Evolutionary conservation across 2,329 filamentous ascomycete genomes (phyloP).

Genomic region (Endoconidiophora laricicola): DNA sequence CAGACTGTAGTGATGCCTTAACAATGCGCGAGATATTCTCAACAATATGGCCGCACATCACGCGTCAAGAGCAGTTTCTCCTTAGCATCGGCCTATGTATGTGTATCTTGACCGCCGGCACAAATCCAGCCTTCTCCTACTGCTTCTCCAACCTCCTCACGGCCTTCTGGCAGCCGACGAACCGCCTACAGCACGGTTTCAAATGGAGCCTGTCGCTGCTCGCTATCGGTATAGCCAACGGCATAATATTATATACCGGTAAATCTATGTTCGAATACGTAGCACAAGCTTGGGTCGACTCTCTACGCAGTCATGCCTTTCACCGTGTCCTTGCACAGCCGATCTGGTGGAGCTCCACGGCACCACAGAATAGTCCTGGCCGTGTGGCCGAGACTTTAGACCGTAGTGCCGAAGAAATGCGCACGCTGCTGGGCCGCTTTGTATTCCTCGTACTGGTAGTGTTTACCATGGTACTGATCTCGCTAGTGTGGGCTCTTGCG

Average conservation of each 20-base stretch:
- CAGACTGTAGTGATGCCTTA: not conserved
- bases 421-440: conserved; percentile 66
- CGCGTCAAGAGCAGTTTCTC: conserved; percentile 30
- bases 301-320: conserved; percentile 51
- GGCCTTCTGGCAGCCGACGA: conserved; percentile 45
- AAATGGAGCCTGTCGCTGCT: conserved; percentile 57
- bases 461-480: conserved; percentile 47
- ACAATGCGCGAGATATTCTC: conserved; percentile 30
- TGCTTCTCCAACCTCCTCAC: conserved; percentile 55
- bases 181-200: conserved; percentile 31
- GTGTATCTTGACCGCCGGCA: conserved; percentile 46
- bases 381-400: conserved; percentile 54
- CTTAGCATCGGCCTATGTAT: conserved; percentile 44
- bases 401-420: conserved; percentile 72
- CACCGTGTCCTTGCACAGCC: conserved; percentile 58
- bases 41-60: conserved; percentile 55
- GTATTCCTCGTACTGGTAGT: conserved; percentile 53
- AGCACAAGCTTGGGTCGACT: conserved; percentile 63
- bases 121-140: conserved; percentile 60
- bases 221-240: conserved; percentile 50
- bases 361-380: not conserved
- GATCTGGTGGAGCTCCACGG: conserved; percentile 58
- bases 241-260: conserved; percentile 44
- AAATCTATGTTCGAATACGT: conserved; percentile 56
- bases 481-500: conserved; percentile 55